Percentiles rank a stretch among this genome's conserved stretches.
Conservation (phyloP, 2,329 filamentous ascomycete genomes). For the Raffaelea ambrosiae region DNA sequence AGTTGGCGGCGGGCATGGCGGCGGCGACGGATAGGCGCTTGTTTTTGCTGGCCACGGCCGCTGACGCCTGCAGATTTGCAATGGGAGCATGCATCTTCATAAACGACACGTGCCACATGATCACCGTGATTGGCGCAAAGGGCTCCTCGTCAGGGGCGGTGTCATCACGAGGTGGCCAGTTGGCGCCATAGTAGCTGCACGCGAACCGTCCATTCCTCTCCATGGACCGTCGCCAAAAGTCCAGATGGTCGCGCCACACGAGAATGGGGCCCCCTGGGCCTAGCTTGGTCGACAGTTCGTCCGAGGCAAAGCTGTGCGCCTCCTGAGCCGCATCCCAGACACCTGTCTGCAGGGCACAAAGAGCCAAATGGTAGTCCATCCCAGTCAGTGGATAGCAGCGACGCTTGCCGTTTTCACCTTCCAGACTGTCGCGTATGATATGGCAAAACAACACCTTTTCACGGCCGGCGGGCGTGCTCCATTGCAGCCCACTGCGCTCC, state of each 20-base stretch:
- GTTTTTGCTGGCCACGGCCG: neutral
- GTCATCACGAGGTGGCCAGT: neutral
- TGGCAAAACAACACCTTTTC: slow-evolving; percentile 5
- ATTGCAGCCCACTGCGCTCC: slow-evolving; percentile 4
- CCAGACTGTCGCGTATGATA: slow-evolving; percentile 3
- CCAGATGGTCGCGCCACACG: slow-evolving; percentile 1
- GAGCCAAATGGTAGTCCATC: slow-evolving; percentile 3
- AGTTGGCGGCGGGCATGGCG: neutral
- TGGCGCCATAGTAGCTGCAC: neutral
- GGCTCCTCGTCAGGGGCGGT: neutral
- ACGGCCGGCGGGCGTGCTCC: slow-evolving; percentile 4
- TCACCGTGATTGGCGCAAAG: neutral
- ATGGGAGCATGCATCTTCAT: slow-evolving; percentile 7
- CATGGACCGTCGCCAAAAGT: slow-evolving; percentile 2
- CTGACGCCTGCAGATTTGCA: neutral
- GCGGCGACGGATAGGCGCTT: neutral
- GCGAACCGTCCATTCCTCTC: neutral
- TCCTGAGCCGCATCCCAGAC: slow-evolving; percentile 6
- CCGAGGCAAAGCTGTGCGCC: slow-evolving; percentile 4
- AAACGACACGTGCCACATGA: slow-evolving; percentile 2
- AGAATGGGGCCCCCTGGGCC: neutral
- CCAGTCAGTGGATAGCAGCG: neutral
- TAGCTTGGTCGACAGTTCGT: slow-evolving; percentile 4
- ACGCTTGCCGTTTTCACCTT: neutral
- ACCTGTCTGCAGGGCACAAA: slow-evolving; percentile 5